phyloP scores from a whole-genome alignment of 2,329 filamentous ascomycete species.

The Fusarium mexicanum region DNA sequence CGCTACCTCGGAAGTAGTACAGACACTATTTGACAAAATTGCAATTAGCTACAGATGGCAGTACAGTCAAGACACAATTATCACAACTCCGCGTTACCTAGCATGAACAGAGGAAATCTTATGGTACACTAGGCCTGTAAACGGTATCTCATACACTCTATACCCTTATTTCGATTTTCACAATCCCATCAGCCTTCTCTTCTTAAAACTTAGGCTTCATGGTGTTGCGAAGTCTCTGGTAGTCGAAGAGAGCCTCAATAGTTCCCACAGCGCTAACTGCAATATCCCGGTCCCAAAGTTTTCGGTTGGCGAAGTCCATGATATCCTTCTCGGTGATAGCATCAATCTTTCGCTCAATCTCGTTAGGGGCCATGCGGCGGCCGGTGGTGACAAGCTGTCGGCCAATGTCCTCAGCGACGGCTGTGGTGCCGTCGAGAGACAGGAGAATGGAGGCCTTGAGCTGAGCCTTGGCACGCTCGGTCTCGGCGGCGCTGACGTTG shows the following conservation, averaged over 20 bases:
- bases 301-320: constrained; percentile 94
- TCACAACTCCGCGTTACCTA: constrained; percentile 47
- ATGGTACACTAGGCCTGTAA: constrained; percentile 65
- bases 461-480: constrained; percentile 98
- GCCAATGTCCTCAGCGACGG: constrained; percentile 97
- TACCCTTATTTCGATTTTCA: constrained; percentile 55
- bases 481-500: constrained; percentile 88
- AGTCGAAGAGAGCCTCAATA: constrained; percentile 87
- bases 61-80: constrained; percentile 35
- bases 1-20: not conserved
- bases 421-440: constrained; percentile 95
- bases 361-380: constrained; percentile 86
- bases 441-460: constrained; percentile 98
- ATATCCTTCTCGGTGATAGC: constrained; percentile 94
- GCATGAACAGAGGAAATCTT: constrained; percentile 57
- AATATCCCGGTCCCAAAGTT: constrained; percentile 97
- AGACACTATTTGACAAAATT: not conserved
- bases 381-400: constrained; percentile 98
- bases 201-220: constrained; percentile 82
- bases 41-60: not conserved
- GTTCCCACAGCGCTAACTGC: constrained; percentile 92
- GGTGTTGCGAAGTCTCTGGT: constrained; percentile 81
- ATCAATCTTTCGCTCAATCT: constrained; percentile 93
- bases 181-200: constrained; percentile 44
- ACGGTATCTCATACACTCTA: constrained; percentile 67